Percentiles rank a stretch among this genome's conserved stretches.
phyloP scores from a whole-genome alignment of 805 yeast genomes.

The Ogataea chonburiensis region DNA sequence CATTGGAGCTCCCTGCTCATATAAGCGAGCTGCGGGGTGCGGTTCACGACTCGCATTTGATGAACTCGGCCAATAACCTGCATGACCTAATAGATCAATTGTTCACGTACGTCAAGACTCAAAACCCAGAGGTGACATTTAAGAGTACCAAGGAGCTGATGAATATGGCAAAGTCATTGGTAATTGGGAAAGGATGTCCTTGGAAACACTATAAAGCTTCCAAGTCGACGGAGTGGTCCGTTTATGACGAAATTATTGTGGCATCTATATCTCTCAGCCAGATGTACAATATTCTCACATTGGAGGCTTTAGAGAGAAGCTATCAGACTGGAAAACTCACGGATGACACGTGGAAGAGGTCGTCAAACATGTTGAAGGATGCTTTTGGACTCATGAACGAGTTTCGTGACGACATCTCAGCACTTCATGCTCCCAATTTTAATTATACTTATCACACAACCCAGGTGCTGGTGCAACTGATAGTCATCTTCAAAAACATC shows the following conservation, averaged over 20 bases:
- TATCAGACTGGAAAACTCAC: conserved; percentile 7
- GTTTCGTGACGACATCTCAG: conserved; percentile 12
- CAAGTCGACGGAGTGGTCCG: conserved; percentile 17
- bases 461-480: conserved; percentile 23
- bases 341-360: conserved; percentile 26
- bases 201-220: conserved; percentile 20
- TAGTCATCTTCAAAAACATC: conserved; percentile 26
- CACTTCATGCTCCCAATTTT: conserved; percentile 10
- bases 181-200: conserved; percentile 11
- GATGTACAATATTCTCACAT: conserved; percentile 20
- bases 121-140: background rate
- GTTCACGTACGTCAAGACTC: conserved; percentile 9
- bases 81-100: conserved; percentile 28
- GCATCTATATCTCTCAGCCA: conserved; percentile 20
- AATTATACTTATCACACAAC: conserved; percentile 20
- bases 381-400: conserved; percentile 23
- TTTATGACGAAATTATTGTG: conserved; percentile 27
- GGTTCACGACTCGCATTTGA: conserved; percentile 17
- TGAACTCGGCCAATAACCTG: conserved; percentile 27
- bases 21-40: conserved; percentile 20
- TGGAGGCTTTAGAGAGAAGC: conserved; percentile 15
- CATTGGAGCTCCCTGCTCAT: conserved; percentile 11
- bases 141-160: conserved; percentile 12
- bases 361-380: conserved; percentile 23
- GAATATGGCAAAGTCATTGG: conserved; percentile 10